Evolutionary conservation across 129 eudicot species (phyloP).

Genomic region (Centaurea solstitialis): DNA sequence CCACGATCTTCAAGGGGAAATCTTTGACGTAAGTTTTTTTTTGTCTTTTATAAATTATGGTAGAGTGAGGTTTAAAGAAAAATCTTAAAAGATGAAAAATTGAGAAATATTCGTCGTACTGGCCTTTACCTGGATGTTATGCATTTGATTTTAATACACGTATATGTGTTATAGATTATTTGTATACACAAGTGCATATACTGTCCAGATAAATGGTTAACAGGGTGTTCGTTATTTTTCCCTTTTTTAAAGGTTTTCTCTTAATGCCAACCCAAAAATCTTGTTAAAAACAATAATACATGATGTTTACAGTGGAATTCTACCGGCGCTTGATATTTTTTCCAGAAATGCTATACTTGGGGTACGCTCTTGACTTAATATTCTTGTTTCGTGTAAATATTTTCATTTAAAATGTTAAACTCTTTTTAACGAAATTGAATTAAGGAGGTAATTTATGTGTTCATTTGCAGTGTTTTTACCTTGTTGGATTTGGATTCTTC

Average conservation of each 20-base stretch:
- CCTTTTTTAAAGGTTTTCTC: too few species aligned
- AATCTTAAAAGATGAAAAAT: too few species aligned
- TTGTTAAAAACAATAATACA: background rate
- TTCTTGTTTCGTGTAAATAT: background rate
- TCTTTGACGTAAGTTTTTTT: conserved; percentile 6
- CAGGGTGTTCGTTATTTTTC: too few species aligned
- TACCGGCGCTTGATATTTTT: conserved; percentile 14
- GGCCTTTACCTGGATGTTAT: too few species aligned
- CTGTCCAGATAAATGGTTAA: too few species aligned
- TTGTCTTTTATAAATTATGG: background rate
- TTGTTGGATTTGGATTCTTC: conserved; percentile 14
- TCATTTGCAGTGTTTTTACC: conserved; percentile 1
- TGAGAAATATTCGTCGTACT: too few species aligned
- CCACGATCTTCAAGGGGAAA: conserved; percentile 14
- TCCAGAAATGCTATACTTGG: background rate
- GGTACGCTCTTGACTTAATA: background rate
- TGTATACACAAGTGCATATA: too few species aligned
- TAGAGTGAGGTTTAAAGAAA: too few species aligned
- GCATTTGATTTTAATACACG: too few species aligned
- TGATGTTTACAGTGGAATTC: conserved; percentile 15
- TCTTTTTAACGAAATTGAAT: background rate
- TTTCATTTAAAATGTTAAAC: background rate
- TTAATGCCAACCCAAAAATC: too few species aligned
- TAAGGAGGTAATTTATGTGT: background rate
- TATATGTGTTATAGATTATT: too few species aligned